Base-by-base conservation (phyloP, 2,329 filamentous ascomycete genomes). In the Pseudofabraea citricarpa region DNA sequence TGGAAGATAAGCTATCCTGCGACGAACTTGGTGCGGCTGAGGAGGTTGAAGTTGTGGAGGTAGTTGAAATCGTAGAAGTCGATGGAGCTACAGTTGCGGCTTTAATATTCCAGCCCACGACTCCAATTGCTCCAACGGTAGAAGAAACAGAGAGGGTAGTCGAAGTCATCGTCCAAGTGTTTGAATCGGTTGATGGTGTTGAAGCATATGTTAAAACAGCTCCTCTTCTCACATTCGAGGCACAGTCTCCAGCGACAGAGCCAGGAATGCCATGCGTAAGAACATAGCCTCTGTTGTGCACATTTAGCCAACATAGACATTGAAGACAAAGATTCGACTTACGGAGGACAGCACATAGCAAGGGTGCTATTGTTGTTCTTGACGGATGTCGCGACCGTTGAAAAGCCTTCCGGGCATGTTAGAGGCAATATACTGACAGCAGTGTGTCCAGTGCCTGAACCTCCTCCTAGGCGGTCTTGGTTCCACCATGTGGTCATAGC, bases 21-120 rank as follows among this genome's bases (percentile, higher is more conserved):
- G n/a, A n/a, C n/a, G n/a, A n/a, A n/a, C n/a, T n/a, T n/a, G n/a
- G 26, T 29, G n/a, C 26, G 4, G 27, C 13, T 31, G 27, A n/a
- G 9, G 6, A 15, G 10, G 13, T 2, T 31, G 27, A 31, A 10
- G 9, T 31, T 12, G 2, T 15, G 27, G 10, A 31, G 9, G 27
- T 31, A 31, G 13, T 31, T 31, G 27, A 31, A 6, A 15, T 12
- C 13, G 15, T 12, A 6, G 33, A 19, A 12, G 19, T 24, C 19
- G 7, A 5, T 32, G 39, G 18, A 32, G 21, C 19, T 5, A 29
- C 40, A 21, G 44, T 42, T 6, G 35, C 6, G 18, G 35, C 26
- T 10, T 39, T 40, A 33, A 46, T 43, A 18, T 38, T 39, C 22
- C 43, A 46, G 12, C 44, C 44, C 10, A 43, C 36, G n/a, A 46